Percentiles rank a stretch among this genome's conserved stretches.
Conservation (phyloP, 2,329 filamentous ascomycete species). For the Calonectria naviculata region DNA sequence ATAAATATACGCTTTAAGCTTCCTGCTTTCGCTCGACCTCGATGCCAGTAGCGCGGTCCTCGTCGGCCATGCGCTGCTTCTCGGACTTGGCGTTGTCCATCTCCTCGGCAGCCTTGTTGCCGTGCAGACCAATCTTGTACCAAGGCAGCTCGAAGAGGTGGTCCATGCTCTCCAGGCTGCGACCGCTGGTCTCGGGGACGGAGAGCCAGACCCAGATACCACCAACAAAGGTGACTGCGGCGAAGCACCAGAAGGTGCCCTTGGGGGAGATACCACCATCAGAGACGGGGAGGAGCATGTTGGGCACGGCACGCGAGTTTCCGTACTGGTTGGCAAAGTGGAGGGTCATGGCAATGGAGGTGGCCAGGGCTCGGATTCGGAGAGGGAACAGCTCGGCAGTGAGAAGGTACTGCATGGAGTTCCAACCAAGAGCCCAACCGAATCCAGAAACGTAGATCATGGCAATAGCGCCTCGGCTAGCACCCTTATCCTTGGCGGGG, state of each 20-base stretch:
- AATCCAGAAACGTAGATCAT: constrained; percentile 79
- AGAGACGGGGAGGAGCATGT: constrained; percentile 70
- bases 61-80: constrained; percentile 54
- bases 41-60: constrained; percentile 41
- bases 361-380: constrained; percentile 76
- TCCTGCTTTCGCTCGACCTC: constrained; percentile 50
- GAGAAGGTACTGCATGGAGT: constrained; percentile 82
- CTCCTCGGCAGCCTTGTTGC: constrained; percentile 62
- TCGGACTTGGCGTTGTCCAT: constrained; percentile 56
- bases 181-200: constrained; percentile 78
- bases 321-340: constrained; percentile 86
- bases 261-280: constrained; percentile 64
- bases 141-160: constrained; percentile 77
- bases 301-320: constrained; percentile 78
- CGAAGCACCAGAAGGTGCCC: constrained; percentile 84
- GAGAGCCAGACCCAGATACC: constrained; percentile 78
- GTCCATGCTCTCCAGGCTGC: constrained; percentile 77
- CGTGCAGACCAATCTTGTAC: constrained; percentile 75
- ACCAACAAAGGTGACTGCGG: constrained; percentile 74
- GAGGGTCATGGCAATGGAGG: constrained; percentile 79
- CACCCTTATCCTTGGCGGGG: constrained; percentile 58
- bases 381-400: constrained; percentile 83
- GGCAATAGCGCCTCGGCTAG: constrained; percentile 75
- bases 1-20: constrained; percentile 9
- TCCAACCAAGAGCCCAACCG: constrained; percentile 80